These are phyloP conservation scores for Neofusicoccum ribis DNA, from an alignment of 2,329 filamentous ascomycete genomes.

Conservation along the genomic window DNA sequence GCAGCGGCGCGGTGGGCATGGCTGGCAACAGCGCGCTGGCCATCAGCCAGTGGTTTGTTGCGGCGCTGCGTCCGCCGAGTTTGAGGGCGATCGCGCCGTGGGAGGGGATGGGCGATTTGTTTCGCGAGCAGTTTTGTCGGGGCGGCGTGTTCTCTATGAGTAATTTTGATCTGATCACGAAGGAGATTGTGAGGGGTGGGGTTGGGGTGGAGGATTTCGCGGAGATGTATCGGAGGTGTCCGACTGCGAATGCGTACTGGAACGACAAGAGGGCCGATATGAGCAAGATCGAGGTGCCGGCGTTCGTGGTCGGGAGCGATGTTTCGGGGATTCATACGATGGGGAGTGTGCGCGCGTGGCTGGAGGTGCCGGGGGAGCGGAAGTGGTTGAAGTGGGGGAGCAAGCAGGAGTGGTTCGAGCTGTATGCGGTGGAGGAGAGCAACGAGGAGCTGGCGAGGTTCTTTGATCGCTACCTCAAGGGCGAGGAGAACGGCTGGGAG, in stretches of 20 bases:
- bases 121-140: conserved; percentile 48
- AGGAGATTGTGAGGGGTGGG: conserved; percentile 38
- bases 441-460: conserved; percentile 33
- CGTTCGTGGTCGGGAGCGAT: conserved; percentile 25
- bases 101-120: conserved; percentile 51
- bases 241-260: conserved; percentile 29
- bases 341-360: conserved; percentile 25
- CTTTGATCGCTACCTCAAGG: conserved; percentile 50
- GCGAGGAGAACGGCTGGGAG: conserved; percentile 48
- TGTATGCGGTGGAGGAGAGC: conserved; percentile 22
- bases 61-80: conserved; percentile 43
- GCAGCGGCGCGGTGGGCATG: conserved; percentile 46
- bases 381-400: conserved; percentile 28
- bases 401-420: conserved; percentile 28
- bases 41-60: conserved; percentile 46
- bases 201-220: conserved; percentile 43
- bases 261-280: conserved; percentile 27
- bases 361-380: conserved; percentile 24
- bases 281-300: conserved; percentile 26
- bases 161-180: conserved; percentile 46
- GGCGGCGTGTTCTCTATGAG: conserved; percentile 39
- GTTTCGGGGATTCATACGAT: conserved; percentile 25
- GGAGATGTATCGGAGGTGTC: conserved; percentile 44
- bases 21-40: conserved; percentile 48
- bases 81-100: conserved; percentile 49